Percentiles rank a stretch among this genome's conserved stretches.
Evolutionary conservation across 148 eudicot genomes (phyloP).

Genomic region (Arbutus unedo): DNA sequence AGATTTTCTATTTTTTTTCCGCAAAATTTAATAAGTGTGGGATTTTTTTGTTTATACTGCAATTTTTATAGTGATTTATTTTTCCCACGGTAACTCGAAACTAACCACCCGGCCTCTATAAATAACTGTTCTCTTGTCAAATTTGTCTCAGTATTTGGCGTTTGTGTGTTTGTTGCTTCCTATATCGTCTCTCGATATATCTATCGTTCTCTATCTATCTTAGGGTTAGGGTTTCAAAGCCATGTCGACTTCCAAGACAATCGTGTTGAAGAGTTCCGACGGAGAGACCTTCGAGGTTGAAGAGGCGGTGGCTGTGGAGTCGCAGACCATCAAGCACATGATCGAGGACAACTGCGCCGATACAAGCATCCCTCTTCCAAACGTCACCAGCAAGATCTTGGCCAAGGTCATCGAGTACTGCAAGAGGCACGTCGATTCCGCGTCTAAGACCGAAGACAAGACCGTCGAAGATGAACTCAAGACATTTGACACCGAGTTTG

Average conservation of each 20-base stretch:
- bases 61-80: too few relatives aligned
- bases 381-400: slow-evolving; percentile 32
- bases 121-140: neutral
- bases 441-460: slow-evolving; percentile 23
- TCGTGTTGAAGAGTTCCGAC: slow-evolving; percentile 29
- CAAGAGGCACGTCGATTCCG: slow-evolving; percentile 29
- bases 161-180: neutral
- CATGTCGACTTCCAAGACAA: slow-evolving; percentile 30
- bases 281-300: slow-evolving; percentile 34
- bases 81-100: neutral
- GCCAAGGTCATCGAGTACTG: slow-evolving; percentile 42
- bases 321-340: slow-evolving; percentile 42
- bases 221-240: neutral
- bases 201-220: neutral
- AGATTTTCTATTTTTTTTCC: too few relatives aligned
- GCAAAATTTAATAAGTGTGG: too few relatives aligned
- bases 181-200: neutral
- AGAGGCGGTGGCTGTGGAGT: slow-evolving; percentile 31
- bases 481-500: slow-evolving; percentile 35
- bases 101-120: neutral
- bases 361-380: slow-evolving; percentile 31
- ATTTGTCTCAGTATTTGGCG: neutral
- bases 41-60: too few relatives aligned
- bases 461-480: slow-evolving; percentile 29
- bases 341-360: slow-evolving; percentile 39